Evolutionary conservation across 257 asterid genomes (phyloP).

Genomic region (Solanum sejunctum): DNA sequence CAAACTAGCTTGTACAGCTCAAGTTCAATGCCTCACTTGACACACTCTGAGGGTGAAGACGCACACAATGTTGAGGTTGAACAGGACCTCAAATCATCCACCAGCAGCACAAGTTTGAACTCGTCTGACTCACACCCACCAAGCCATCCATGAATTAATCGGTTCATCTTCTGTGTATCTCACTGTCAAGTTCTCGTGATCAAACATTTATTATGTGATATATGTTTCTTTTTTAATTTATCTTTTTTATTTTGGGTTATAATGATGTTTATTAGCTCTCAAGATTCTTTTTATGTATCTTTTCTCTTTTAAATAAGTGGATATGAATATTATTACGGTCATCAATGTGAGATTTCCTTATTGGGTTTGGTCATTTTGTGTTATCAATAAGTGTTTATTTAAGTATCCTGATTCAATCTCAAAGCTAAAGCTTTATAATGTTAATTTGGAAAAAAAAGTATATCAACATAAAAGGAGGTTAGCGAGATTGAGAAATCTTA

Average conservation of each 20-base stretch:
- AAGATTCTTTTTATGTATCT: background rate
- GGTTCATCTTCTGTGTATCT: background rate
- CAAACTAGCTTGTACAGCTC: background rate
- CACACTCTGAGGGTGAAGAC: background rate
- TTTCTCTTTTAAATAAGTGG: background rate
- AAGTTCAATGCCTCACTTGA: background rate
- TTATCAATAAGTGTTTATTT: background rate
- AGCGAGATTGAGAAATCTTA: background rate
- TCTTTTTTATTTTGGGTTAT: background rate
- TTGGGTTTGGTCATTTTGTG: background rate
- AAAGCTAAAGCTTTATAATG: background rate
- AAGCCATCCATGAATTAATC: background rate
- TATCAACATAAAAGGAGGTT: background rate
- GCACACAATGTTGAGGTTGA: background rate
- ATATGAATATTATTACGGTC: background rate
- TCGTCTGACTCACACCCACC: background rate
- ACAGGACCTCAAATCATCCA: background rate
- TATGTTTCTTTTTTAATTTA: background rate
- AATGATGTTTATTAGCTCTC: background rate
- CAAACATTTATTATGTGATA: background rate
- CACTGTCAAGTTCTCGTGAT: background rate
- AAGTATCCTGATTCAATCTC: background rate
- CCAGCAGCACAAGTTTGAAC: background rate
- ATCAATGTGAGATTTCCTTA: background rate
- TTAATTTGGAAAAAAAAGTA: background rate